Evolutionary conservation across 768 basidiomycete species (phyloP).

Genomic region (Kwoniella dendrophila): DNA sequence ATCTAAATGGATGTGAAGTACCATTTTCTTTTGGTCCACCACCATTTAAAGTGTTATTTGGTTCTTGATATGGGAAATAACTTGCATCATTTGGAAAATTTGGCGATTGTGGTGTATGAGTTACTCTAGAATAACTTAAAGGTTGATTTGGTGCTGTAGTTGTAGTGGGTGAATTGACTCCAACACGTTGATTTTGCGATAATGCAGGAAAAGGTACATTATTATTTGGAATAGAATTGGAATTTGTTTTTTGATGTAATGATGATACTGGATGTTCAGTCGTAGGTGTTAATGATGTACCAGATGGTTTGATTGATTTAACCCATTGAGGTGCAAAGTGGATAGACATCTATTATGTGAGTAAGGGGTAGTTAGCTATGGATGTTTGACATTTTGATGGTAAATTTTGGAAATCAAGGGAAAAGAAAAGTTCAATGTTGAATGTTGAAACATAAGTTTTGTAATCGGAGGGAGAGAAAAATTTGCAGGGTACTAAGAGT

Average conservation of each 20-base stretch:
- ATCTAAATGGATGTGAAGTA: conserved; percentile 47
- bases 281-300: conserved; percentile 31
- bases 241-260: background rate
- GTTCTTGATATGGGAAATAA: conserved; percentile 37
- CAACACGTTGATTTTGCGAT: conserved; percentile 15
- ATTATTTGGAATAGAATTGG: conserved; percentile 6
- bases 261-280: conserved; percentile 26
- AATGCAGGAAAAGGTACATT: conserved; percentile 40
- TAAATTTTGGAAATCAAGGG: background rate
- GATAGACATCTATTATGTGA: conserved; percentile 49
- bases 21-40: conserved; percentile 5
- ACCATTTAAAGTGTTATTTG: conserved; percentile 27
- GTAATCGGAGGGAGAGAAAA: too few relatives aligned
- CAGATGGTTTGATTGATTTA: conserved; percentile 53
- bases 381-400: background rate
- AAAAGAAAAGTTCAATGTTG: background rate
- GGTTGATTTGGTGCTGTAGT: conserved; percentile 19
- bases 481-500: too few relatives aligned
- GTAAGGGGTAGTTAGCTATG: background rate
- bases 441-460: background rate
- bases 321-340: conserved; percentile 57
- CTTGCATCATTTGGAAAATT: conserved; percentile 38
- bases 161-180: conserved; percentile 27
- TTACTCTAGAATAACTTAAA: conserved; percentile 46
- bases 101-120: conserved; percentile 44